Evolutionary conservation across 345 rosid species (phyloP).

Genomic region (Balakata baccata): DNA sequence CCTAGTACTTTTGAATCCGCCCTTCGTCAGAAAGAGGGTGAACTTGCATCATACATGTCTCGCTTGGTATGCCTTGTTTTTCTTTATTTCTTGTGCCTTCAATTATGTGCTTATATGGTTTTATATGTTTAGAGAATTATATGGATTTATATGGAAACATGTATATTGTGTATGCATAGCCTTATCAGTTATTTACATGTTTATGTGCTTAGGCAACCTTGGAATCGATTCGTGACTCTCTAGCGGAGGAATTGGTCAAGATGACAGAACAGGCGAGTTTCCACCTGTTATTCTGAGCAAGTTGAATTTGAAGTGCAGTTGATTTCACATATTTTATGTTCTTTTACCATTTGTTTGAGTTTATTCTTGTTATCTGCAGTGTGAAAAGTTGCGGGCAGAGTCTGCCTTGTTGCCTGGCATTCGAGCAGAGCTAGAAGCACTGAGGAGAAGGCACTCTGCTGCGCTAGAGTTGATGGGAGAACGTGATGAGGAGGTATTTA

Average conservation of each 20-base stretch:
- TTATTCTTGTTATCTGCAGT: conserved; percentile 43
- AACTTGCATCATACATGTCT: conserved; percentile 92
- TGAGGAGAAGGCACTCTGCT: conserved; percentile 90
- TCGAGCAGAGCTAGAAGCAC: conserved; percentile 86
- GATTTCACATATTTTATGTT: conserved; percentile 9
- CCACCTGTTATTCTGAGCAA: neutral
- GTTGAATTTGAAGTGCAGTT: neutral
- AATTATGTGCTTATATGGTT: neutral
- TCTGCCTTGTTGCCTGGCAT: conserved; percentile 70
- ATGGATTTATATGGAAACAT: neutral
- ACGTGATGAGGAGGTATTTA: conserved; percentile 93
- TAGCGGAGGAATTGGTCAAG: conserved; percentile 94
- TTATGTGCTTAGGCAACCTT: conserved; percentile 59
- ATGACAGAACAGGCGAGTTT: conserved; percentile 80
- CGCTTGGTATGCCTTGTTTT: conserved; percentile 65
- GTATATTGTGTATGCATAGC: neutral
- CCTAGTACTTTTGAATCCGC: conserved; percentile 88
- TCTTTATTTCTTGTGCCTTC: conserved; percentile 2
- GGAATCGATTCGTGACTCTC: conserved; percentile 96
- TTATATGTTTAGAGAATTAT: neutral
- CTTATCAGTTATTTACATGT: conserved; percentile 9
- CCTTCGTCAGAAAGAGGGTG: conserved; percentile 99
- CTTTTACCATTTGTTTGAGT: conserved; percentile 1
- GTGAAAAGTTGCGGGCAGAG: conserved; percentile 78
- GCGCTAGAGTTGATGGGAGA: conserved; percentile 99